These are phyloP conservation scores for Kluyveromyces siamensis DNA, from an alignment of 805 yeast genomes.

Conservation along the genomic window DNA sequence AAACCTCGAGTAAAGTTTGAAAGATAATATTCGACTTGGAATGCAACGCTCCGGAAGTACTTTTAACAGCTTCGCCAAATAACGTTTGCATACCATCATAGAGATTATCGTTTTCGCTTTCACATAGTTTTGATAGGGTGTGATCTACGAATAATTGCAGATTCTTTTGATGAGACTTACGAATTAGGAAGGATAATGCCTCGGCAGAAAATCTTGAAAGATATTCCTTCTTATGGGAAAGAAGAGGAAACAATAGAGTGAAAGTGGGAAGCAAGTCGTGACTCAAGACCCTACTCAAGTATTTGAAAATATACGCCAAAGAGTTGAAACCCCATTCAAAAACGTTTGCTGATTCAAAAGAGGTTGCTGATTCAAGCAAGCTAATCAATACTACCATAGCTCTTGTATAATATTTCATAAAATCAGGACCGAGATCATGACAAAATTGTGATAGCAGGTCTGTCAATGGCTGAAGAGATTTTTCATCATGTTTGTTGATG, in stretches of 20 bases:
- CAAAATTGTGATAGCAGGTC: slow-evolving; percentile 79
- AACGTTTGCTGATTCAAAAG: slow-evolving; percentile 47
- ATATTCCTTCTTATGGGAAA: slow-evolving; percentile 51
- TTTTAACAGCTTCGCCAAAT: slow-evolving; percentile 64
- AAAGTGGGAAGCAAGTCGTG: slow-evolving; percentile 65
- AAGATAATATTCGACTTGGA: slow-evolving; percentile 55
- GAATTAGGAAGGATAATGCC: slow-evolving; percentile 73
- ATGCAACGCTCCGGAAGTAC: slow-evolving; percentile 65
- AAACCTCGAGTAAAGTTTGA: slow-evolving; percentile 32
- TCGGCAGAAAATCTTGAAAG: slow-evolving; percentile 82
- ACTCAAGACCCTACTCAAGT: slow-evolving; percentile 56
- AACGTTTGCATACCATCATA: slow-evolving; percentile 55
- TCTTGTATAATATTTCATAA: slow-evolving; percentile 55
- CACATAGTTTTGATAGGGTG: slow-evolving; percentile 30
- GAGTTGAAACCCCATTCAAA: slow-evolving; percentile 81
- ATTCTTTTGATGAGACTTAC: slow-evolving; percentile 49
- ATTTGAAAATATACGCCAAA: slow-evolving; percentile 83
- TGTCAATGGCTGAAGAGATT: slow-evolving; percentile 70
- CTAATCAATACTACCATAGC: slow-evolving; percentile 44
- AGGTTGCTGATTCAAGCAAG: slow-evolving; percentile 34
- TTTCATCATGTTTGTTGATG: slow-evolving; percentile 48
- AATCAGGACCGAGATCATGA: slow-evolving; percentile 89
- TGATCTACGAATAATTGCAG: slow-evolving; percentile 39
- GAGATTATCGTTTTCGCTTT: slow-evolving; percentile 33
- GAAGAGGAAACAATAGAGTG: slow-evolving; percentile 49